These are phyloP conservation scores for Casaregolazyma lundiana DNA, from an alignment of 1,139 yeast species.

Conservation along the genomic window DNA sequence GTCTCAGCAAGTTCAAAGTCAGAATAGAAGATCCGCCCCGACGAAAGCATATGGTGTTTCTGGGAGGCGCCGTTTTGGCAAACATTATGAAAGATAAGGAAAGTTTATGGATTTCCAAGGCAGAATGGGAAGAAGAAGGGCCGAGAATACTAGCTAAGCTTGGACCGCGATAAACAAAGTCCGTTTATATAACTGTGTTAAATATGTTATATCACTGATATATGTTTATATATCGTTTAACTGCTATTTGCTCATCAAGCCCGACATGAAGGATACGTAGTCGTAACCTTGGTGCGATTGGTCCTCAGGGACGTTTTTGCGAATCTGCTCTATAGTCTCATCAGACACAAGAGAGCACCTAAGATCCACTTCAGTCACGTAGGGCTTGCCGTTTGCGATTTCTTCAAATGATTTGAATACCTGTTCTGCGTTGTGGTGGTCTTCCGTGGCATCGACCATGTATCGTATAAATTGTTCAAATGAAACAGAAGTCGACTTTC, in stretches of 20 bases:
- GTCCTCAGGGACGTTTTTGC: conserved; percentile 30
- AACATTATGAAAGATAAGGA: conserved; percentile 98
- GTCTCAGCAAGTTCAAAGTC: conserved; percentile 88
- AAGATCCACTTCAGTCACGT: conserved; percentile 39
- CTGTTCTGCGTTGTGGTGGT: conserved; percentile 38
- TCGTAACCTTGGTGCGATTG: conserved; percentile 30
- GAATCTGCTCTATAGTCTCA: conserved; percentile 32
- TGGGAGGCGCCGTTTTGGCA: conserved; percentile 98
- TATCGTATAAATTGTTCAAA: conserved; percentile 38
- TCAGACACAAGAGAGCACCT: conserved; percentile 36
- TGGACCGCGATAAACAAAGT: conserved; percentile 75
- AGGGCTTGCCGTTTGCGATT: conserved; percentile 38
- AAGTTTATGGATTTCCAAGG: conserved; percentile 94
- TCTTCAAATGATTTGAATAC: conserved; percentile 38
- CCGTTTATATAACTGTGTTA: background rate
- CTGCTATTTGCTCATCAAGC: conserved; percentile 6
- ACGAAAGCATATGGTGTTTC: conserved; percentile 97
- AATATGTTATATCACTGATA: background rate
- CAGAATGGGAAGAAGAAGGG: conserved; percentile 98
- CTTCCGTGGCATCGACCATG: conserved; percentile 40
- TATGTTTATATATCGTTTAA: conserved; percentile 1
- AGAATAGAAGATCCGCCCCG: conserved; percentile 98
- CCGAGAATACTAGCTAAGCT: conserved; percentile 75
- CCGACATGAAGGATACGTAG: conserved; percentile 31
- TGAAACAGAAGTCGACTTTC: conserved; percentile 26